A percentile compares a stretch with the other conserved stretches of the same genome.
Conservation (phyloP, 495 filamentous ascomycete genomes). For the Astrothelium subdiscretum region DNA sequence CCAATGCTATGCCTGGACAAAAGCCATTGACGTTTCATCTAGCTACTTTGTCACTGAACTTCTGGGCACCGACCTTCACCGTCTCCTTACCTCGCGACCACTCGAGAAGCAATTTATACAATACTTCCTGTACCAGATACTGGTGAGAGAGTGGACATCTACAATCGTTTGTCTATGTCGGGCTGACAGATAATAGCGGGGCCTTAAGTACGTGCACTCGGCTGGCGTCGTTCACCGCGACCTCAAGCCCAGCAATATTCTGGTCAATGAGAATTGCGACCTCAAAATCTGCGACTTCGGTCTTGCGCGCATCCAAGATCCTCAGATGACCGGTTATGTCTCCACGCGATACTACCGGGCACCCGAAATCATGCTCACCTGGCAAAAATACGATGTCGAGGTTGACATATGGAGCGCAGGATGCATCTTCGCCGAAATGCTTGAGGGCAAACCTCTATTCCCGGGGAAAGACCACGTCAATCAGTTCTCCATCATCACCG, state of each 20-base stretch:
- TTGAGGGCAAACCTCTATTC: constrained; percentile 96
- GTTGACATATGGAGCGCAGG: constrained; percentile 99
- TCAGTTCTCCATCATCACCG: constrained; percentile 98
- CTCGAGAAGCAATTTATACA: constrained; percentile 99
- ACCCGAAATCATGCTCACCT: constrained; percentile 99
- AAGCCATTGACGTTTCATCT: constrained; percentile 17
- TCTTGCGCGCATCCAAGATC: constrained; percentile 92
- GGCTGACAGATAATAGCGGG: constrained; percentile 47
- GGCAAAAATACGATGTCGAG: constrained; percentile 99
- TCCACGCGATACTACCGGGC: constrained; percentile 97
- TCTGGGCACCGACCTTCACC: constrained; percentile 90
- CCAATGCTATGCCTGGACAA: too few species aligned
- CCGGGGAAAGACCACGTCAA: constrained; percentile 99
- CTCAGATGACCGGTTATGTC: constrained; percentile 99
- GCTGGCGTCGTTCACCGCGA: constrained; percentile 96
- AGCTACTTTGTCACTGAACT: constrained; percentile 98
- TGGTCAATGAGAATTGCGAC: constrained; percentile 99
- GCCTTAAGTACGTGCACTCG: constrained; percentile 97
- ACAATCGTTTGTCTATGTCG: constrained; percentile 21
- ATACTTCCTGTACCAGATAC: constrained; percentile 98
- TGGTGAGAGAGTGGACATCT: constrained; percentile 44
- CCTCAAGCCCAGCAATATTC: constrained; percentile 94
- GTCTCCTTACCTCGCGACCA: constrained; percentile 86
- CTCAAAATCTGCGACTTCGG: constrained; percentile 99
- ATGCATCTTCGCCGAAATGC: constrained; percentile 98